Conservation (phyloP, 2,329 filamentous ascomycete species). For the Emericellopsis cladophorae region DNA sequence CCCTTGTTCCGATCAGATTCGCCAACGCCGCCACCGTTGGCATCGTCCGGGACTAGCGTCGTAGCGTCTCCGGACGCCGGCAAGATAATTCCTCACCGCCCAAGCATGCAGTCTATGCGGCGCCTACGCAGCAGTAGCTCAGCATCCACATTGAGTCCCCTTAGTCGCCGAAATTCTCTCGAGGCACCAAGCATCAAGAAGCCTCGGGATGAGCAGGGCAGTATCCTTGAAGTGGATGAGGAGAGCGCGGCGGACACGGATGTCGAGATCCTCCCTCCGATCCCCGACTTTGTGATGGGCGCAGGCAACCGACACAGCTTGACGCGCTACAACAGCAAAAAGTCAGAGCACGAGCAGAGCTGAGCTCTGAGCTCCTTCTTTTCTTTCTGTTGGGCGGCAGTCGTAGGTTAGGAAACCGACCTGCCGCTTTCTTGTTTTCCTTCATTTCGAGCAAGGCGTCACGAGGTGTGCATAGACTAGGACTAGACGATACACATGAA, state of each 20-base stretch:
- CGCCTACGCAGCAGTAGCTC: constrained; percentile 45
- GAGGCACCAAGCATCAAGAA: constrained; percentile 27
- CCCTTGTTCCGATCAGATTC: constrained; percentile 66
- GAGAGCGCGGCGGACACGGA: constrained; percentile 18
- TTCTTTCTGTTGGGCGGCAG: too few relatives aligned
- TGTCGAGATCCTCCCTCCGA: constrained; percentile 43
- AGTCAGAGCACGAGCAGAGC: constrained; percentile 4
- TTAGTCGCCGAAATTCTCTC: constrained; percentile 35
- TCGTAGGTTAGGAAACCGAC: too few relatives aligned
- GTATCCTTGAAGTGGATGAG: constrained; percentile 9
- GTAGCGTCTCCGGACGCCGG: constrained; percentile 57
- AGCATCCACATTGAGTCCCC: constrained; percentile 29
- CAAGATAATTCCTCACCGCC: constrained; percentile 43
- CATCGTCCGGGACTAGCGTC: constrained; percentile 59
- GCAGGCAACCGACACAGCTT: constrained; percentile 37
- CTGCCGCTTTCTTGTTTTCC: too few relatives aligned
- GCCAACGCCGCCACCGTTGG: constrained; percentile 45
- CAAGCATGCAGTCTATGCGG: constrained; percentile 35
- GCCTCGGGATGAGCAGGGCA: constrained; percentile 9
- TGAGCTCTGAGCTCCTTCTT: too few relatives aligned
- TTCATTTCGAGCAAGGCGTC: too few relatives aligned
- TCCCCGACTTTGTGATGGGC: constrained; percentile 48
- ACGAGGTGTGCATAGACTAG: too few relatives aligned
- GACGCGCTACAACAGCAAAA: constrained; percentile 29
- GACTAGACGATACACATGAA: too few relatives aligned